Evolutionary conservation across 1,139 yeast genomes (phyloP).

Genomic region (Candida tetrigidarum): DNA sequence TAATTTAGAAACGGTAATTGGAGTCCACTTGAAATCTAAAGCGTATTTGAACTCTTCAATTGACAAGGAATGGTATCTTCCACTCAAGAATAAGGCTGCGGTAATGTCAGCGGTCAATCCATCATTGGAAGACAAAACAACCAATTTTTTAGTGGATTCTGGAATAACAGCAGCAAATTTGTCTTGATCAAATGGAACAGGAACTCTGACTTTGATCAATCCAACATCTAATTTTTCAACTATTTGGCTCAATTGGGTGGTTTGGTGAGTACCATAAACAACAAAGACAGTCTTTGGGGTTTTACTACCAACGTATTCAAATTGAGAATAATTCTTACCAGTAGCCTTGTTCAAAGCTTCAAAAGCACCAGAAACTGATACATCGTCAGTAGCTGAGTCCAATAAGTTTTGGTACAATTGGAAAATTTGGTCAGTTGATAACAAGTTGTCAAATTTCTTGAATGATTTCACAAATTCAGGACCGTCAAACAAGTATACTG

Average conservation of each 20-base stretch:
- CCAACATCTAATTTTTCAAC: slow-evolving; percentile 52
- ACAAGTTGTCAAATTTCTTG: slow-evolving; percentile 50
- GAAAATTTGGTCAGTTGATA: slow-evolving; percentile 50
- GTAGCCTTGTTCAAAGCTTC: slow-evolving; percentile 57
- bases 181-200: slow-evolving; percentile 71
- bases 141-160: slow-evolving; percentile 56
- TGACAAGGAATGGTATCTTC: slow-evolving; percentile 40
- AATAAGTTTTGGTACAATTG: slow-evolving; percentile 43
- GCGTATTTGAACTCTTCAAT: slow-evolving; percentile 58
- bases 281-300: slow-evolving; percentile 75
- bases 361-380: slow-evolving; percentile 47
- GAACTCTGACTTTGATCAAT: slow-evolving; percentile 73
- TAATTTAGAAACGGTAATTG: slow-evolving; percentile 54
- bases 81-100: slow-evolving; percentile 66
- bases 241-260: slow-evolving; percentile 54
- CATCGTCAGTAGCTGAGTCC: slow-evolving; percentile 33
- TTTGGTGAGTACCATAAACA: slow-evolving; percentile 73
- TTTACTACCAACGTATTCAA: slow-evolving; percentile 69
- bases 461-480: slow-evolving; percentile 64
- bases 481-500: slow-evolving; percentile 82
- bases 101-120: slow-evolving; percentile 68
- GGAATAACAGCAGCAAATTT: slow-evolving; percentile 68
- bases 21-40: slow-evolving; percentile 60
- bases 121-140: slow-evolving; percentile 53
- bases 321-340: slow-evolving; percentile 63